Evolutionary conservation across 495 filamentous ascomycete species (phyloP), one percentile per base, ranked within the genome.

Genomic region (Melanomma pulvis-pyrius): DNA sequence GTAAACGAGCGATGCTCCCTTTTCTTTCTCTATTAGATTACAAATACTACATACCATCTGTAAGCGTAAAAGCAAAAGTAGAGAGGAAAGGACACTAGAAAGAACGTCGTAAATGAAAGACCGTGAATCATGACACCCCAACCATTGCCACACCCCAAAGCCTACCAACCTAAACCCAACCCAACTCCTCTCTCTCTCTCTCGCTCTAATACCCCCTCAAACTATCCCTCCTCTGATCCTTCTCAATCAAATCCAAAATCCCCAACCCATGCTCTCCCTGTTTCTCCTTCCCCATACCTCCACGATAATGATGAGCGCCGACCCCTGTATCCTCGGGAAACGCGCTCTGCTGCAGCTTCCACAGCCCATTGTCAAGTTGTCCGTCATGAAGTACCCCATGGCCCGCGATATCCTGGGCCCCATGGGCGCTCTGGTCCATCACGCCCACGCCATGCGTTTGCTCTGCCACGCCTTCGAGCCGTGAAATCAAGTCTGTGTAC

Each of bases 341-440:
- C 22, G 34, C 44, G 48, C 44, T 63, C 56, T 70, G 67, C 63
- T 70, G 68, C 41, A 70, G 25, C 58, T 70, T 70, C 68, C 68
- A 70, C 19, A 66, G 8, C 30, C 46, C 62, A 15, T 44, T 19
- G 21, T 47, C 53, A 4, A 41, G 0, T n/a, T 49, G 22, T 17
- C 22, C 44, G 17, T 21, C 44, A 28, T 63, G 65, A 46, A 68
- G 30, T 1, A 68, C 44, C 2, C 65, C 59, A 48, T 63, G 59
- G 22, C 59, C 59, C 0, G 25, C 52, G 17, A 65, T 32, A 19
- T 51, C 62, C 15, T 26, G 12, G 30, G 8, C 12, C 21, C 49
- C 46, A 24, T 21, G 26, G 5, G 32, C 25, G 11, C 9, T 19
- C 5, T 44, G 30, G 8, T 58, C 54, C 19, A 12, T 36, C 8